These are phyloP conservation scores for Aleurites moluccanus DNA, from an alignment of 441 rosid genomes.

Conservation along the genomic window DNA sequence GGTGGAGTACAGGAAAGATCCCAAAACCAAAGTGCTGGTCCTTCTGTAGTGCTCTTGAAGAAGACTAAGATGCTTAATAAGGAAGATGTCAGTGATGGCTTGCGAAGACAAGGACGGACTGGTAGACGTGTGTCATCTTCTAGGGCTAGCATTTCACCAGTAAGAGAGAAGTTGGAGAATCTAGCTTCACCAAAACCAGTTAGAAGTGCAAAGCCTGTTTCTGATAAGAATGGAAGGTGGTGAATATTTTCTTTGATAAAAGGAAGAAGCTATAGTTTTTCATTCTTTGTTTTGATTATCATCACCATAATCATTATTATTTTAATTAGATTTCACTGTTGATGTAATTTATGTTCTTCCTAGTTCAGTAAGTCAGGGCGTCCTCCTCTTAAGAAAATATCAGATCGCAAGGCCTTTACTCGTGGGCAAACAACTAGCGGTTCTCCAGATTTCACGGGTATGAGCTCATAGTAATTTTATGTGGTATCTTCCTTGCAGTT, in stretches of 20 bases:
- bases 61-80: conserved; percentile 38
- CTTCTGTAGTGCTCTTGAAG: conserved; percentile 35
- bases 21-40: conserved; percentile 31
- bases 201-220: conserved; percentile 39
- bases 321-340: conserved; percentile 6
- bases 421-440: conserved; percentile 41
- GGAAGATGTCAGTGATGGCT: conserved; percentile 48
- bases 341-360: conserved; percentile 21
- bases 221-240: conserved; percentile 58
- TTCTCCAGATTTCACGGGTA: conserved; percentile 54
- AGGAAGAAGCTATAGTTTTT: not conserved
- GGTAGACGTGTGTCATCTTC: conserved; percentile 43
- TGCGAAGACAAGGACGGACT: conserved; percentile 55
- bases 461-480: not conserved
- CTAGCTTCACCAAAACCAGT: conserved; percentile 40
- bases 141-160: conserved; percentile 39
- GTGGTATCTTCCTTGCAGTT: not conserved
- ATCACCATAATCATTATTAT: not conserved
- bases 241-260: conserved; percentile 14
- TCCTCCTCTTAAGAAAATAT: conserved; percentile 53
- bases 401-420: conserved; percentile 47
- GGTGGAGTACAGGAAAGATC: conserved; percentile 45
- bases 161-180: conserved; percentile 50
- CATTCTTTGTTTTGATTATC: not conserved
- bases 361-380: conserved; percentile 59